These are phyloP conservation scores for Canna indica DNA, from an alignment of 176 grass and related monocot species.

Conservation along the genomic window DNA sequence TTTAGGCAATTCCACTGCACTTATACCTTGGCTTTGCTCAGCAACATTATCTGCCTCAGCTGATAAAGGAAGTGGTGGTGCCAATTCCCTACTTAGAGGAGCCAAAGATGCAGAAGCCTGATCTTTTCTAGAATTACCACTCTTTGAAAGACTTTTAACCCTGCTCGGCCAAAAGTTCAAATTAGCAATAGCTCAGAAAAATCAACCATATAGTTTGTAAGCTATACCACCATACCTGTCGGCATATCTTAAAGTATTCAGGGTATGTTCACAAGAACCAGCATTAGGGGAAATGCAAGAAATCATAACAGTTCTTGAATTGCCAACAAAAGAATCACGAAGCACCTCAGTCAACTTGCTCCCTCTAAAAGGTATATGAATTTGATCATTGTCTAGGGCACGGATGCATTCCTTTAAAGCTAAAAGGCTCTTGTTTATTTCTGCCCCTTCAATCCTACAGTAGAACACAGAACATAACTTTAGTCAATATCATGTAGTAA, in stretches of 20 bases:
- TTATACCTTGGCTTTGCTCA: conserved; percentile 58
- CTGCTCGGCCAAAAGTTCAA: conserved; percentile 38
- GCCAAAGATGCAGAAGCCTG: conserved; percentile 31
- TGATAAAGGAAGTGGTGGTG: conserved; percentile 40
- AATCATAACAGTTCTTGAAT: conserved; percentile 95
- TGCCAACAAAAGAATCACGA: conserved; percentile 96
- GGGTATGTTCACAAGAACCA: conserved; percentile 92
- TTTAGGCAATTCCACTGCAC: conserved; percentile 44
- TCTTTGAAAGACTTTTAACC: conserved; percentile 98
- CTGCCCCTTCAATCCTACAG: conserved; percentile 89
- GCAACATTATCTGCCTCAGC: conserved; percentile 40
- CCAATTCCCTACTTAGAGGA: conserved; percentile 47
- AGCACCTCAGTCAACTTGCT: conserved; percentile 99
- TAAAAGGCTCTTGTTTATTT: conserved; percentile 97
- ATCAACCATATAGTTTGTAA: neutral
- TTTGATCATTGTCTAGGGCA: conserved; percentile 95
- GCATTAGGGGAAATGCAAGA: conserved; percentile 98
- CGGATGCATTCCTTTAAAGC: conserved; percentile 97
- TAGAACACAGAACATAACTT: conserved; percentile 21
- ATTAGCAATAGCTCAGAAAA: neutral
- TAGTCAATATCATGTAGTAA: conserved; percentile 1
- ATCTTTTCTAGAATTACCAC: conserved; percentile 77
- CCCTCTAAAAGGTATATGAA: conserved; percentile 98
- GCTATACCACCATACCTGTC: conserved; percentile 48
- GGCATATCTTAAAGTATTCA: conserved; percentile 97